A percentile compares a stretch with the other conserved stretches of the same genome.
Conservation (phyloP, 2,329 filamentous ascomycete genomes). For the Botryosphaeria dothidea region DNA sequence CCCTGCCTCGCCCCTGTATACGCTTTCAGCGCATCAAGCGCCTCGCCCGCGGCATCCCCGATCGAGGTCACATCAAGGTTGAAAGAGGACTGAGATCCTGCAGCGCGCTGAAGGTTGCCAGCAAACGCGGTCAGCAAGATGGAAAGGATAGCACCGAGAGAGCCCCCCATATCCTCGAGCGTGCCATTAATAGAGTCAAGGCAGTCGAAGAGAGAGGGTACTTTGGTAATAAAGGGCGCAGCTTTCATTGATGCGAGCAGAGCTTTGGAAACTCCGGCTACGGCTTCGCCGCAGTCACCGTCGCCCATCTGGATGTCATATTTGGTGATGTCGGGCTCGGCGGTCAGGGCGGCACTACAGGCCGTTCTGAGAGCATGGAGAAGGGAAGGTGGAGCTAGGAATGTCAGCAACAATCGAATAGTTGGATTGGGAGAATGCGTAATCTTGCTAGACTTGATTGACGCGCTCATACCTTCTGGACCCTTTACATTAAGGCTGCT, state of each 20-base stretch:
- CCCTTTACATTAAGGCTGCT: constrained; percentile 21
- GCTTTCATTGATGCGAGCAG: constrained; percentile 53
- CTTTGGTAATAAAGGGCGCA: constrained; percentile 51
- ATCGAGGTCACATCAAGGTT: constrained; percentile 39
- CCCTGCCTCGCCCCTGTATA: constrained; percentile 89
- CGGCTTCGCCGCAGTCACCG: constrained; percentile 77
- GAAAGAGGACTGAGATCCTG: constrained; percentile 37
- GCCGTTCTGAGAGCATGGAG: constrained; percentile 43
- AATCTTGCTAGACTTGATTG: not conserved
- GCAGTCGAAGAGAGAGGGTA: constrained; percentile 53
- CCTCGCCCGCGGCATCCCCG: constrained; percentile 45
- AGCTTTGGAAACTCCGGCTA: constrained; percentile 66
- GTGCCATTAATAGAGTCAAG: constrained; percentile 53
- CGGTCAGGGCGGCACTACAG: constrained; percentile 52
- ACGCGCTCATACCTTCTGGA: constrained; percentile 4
- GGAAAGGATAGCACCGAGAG: constrained; percentile 71
- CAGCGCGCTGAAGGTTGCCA: constrained; percentile 55
- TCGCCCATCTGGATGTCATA: constrained; percentile 84
- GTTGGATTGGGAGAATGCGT: constrained; percentile 13
- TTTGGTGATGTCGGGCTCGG: constrained; percentile 65
- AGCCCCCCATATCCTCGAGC: constrained; percentile 73
- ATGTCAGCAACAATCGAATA: constrained; percentile 21
- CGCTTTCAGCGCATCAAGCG: constrained; percentile 47
- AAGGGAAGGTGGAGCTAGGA: constrained; percentile 30
- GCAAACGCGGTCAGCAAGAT: constrained; percentile 85